Evolutionary conservation across 768 basidiomycete genomes (phyloP).

Genomic region (Boletales sp.): DNA sequence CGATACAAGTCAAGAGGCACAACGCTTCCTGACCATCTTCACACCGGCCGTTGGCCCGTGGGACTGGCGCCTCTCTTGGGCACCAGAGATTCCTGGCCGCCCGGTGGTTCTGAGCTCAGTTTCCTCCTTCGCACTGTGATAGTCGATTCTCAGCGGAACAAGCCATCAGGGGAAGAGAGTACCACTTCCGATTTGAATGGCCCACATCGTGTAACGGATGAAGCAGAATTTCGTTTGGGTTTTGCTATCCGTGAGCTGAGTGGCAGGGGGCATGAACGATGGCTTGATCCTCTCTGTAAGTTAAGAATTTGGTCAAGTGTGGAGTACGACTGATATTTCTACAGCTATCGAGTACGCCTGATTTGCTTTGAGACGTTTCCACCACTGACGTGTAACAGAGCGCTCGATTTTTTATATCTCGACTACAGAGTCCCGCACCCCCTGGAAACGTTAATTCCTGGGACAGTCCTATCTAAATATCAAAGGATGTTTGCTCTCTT

Average conservation of each 20-base stretch:
- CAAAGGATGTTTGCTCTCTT: constrained; percentile 80
- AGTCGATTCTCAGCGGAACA: constrained; percentile 65
- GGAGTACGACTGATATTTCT: constrained; percentile 5
- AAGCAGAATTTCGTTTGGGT: constrained; percentile 73
- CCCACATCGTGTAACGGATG: constrained; percentile 41
- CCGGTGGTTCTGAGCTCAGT: constrained; percentile 79
- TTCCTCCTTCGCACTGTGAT: constrained; percentile 83
- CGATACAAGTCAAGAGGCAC: constrained; percentile 16
- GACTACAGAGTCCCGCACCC: constrained; percentile 87
- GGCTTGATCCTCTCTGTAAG: constrained; percentile 82
- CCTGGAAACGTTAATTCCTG: constrained; percentile 68
- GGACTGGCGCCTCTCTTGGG: constrained; percentile 74
- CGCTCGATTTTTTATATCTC: constrained; percentile 86
- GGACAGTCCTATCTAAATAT: constrained; percentile 76
- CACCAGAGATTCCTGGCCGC: constrained; percentile 79
- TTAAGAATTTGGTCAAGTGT: constrained; percentile 11
- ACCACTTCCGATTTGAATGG: constrained; percentile 30
- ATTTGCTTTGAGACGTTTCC: not conserved
- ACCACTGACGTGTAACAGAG: constrained; percentile 41
- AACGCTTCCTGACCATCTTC: constrained; percentile 18
- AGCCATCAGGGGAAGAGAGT: constrained; percentile 12
- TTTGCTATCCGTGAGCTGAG: constrained; percentile 79
- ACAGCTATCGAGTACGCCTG: constrained; percentile 21
- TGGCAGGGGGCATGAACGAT: constrained; percentile 64
- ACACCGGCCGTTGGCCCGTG: constrained; percentile 49